Base-by-base conservation (phyloP, 164 flowering plant genomes). In the Chimonanthus salicifolius region DNA sequence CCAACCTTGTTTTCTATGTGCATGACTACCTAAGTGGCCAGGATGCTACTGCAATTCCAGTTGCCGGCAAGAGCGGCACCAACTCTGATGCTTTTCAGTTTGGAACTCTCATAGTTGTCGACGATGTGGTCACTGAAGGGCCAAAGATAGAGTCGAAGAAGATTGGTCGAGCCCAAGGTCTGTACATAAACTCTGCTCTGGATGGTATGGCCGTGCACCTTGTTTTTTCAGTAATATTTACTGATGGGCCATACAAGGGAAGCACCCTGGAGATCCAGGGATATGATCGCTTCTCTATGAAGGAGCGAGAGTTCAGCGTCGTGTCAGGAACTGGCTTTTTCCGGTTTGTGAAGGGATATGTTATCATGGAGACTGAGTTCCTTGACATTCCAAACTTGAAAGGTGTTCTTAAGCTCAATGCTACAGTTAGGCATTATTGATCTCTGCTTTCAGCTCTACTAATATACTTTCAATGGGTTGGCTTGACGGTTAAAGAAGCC, bases 241-340 rank as follows among this genome's bases (percentile, higher is more conserved):
- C 71, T n/a, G 66, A 68, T 21, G 76, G 76, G 47, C 50, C 45
- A 49, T 67, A 20, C 71, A 74, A 68, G 21, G 76, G 76, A n/a
- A 74, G 76, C 71, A 67, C 71, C 45, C 64, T 74, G 65, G 76
- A 74, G 72, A 74, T 74, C n/a, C 76, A 74, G 50, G 76, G 76
- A 18, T 65, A 71, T 10, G 71, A 74, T 47, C 15, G 58, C 45
- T 74, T 54, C 67, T 47, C 60, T 13, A 7, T 67, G 65, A 58
- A 54, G 76, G 54, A 67, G 46, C 15, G 76, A 6, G 76, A 74
- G 64, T 68, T 74, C 44, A 44, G 66, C 54, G 65, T 74, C 13
- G 67, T 67, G 67, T 58, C 76, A 4, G 71, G 71, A 10, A 74
- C 71, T 7, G 71, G 76, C 3, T 58, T n/a, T 33, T 74, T 74